Conservation (phyloP, 2,329 filamentous ascomycete species). For the Ophiosphaerella narmari region DNA sequence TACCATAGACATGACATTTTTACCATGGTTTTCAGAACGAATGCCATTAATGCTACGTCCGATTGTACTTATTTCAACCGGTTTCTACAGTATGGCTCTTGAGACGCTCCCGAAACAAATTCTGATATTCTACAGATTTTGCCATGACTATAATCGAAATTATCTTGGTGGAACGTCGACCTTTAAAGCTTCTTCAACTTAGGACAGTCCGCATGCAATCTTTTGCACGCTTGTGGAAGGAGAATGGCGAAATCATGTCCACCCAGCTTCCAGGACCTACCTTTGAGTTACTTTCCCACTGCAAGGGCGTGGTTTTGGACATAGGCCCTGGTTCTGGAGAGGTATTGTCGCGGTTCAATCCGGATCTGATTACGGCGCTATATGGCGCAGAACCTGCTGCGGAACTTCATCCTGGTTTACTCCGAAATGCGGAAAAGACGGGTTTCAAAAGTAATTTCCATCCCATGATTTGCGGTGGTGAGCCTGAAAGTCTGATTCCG, state of each 20-base stretch:
- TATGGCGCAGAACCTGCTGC: constrained; percentile 61
- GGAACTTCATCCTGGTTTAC: constrained; percentile 53
- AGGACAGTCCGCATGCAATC: constrained; percentile 36
- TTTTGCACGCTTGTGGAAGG: constrained; percentile 44
- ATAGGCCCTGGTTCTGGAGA: constrained; percentile 58
- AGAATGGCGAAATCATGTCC: constrained; percentile 44
- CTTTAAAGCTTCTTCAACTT: constrained; percentile 34
- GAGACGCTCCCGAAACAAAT: neutral
- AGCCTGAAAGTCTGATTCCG: constrained; percentile 52
- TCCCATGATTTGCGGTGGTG: constrained; percentile 55
- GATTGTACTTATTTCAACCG: constrained; percentile 27
- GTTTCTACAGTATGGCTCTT: constrained; percentile 31
- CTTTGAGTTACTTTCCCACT: constrained; percentile 29
- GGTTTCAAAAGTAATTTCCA: constrained; percentile 56
- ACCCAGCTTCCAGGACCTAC: constrained; percentile 41
- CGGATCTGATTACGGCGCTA: constrained; percentile 51
- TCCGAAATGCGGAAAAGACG: constrained; percentile 45
- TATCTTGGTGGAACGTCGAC: constrained; percentile 32
- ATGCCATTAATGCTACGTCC: constrained; percentile 37
- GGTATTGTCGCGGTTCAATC: constrained; percentile 53
- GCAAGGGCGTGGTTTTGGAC: constrained; percentile 44
- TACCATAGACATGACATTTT: constrained; percentile 11
- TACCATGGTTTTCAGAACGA: constrained; percentile 21
- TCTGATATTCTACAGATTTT: constrained; percentile 31
- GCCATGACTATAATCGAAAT: constrained; percentile 40